Base-by-base conservation (phyloP, 106 monocot species). In the Triglochin maritima region DNA sequence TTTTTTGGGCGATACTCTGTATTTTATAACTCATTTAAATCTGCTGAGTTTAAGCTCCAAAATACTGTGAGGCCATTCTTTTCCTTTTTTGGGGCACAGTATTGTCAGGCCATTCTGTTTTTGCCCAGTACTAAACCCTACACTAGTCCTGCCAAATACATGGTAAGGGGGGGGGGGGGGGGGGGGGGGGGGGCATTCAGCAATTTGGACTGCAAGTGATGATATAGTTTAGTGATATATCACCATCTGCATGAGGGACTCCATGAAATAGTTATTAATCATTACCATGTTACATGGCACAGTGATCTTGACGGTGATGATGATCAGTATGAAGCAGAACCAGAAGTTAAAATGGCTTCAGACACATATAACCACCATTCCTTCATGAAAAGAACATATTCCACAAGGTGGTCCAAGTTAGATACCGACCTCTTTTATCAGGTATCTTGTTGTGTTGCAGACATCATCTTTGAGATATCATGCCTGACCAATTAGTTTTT, bases 371-470 rank as follows among this genome's bases (percentile, higher is more conserved):
- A 93, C 68, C 83, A 93, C 65, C 88, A 88, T 15, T 71, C 92
- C 3, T 87, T 83, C 70, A 88, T 93, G 88, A 81, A 64, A 16
- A 74, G 67, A 59, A 6, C 74, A 47, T n/a, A 58, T 17, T 69
- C 61, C 64, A 51, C 17, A 8, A 74, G 77, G 71, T 93, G 88
- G 92, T 88, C 92, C 59, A 85, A 93, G 69, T 17, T 67, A 17
- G 92, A 88, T 6, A 88, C 85, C 3, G 85, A 83, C 15, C 63
- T 80, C 67, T 83, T 93, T 57, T 93, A 93, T 62, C 68, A 85
- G 83, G 92, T 92, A 79, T 59, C 6, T 57, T 17, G 4, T 69
- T 46, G 12, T 11, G 29, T 29, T 29, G 29, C 29, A 29, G 29
- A 29, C 29, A 29, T 29, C 29, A 29, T 29, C 29, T 29, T 29